A percentile compares a stretch with the other conserved stretches of the same genome.
Conservation (phyloP, 768 basidiomycete genomes). For the Lepiota venenata region DNA sequence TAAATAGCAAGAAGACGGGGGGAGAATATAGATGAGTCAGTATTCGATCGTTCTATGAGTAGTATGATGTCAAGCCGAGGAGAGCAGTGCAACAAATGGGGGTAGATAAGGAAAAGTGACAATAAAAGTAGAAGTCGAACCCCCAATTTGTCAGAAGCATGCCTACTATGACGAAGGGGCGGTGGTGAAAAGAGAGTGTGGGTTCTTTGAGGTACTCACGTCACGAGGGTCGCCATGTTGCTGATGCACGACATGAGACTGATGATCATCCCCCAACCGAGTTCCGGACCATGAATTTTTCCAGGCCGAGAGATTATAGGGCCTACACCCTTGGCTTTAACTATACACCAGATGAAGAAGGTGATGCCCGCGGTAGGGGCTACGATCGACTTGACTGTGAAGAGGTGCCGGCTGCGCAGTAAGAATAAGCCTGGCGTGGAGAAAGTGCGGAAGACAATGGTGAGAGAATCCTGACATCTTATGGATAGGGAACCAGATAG, state of each 20-base stretch:
- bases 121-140: background rate
- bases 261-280: slow-evolving; percentile 74
- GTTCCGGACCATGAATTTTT: slow-evolving; percentile 58
- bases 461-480: slow-evolving; percentile 50
- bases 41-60: background rate
- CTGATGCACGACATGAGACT: slow-evolving; percentile 76
- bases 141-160: background rate
- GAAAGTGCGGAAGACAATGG: slow-evolving; percentile 9
- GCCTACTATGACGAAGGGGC: background rate
- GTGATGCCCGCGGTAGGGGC: slow-evolving; percentile 66
- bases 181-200: background rate
- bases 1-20: slow-evolving; percentile 18
- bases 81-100: slow-evolving; percentile 1
- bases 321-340: slow-evolving; percentile 74
- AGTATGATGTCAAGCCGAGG: slow-evolving; percentile 8
- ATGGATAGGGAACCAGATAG: slow-evolving; percentile 83
- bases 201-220: slow-evolving; percentile 35
- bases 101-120: slow-evolving; percentile 9
- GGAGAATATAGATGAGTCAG: background rate
- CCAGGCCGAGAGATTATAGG: slow-evolving; percentile 68
- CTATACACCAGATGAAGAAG: slow-evolving; percentile 78
- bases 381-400: slow-evolving; percentile 74
- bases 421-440: slow-evolving; percentile 3
- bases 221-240: slow-evolving; percentile 75
- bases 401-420: slow-evolving; percentile 60